Base-by-base conservation (phyloP, 768 basidiomycete genomes). In the Podaxis sp. region DNA sequence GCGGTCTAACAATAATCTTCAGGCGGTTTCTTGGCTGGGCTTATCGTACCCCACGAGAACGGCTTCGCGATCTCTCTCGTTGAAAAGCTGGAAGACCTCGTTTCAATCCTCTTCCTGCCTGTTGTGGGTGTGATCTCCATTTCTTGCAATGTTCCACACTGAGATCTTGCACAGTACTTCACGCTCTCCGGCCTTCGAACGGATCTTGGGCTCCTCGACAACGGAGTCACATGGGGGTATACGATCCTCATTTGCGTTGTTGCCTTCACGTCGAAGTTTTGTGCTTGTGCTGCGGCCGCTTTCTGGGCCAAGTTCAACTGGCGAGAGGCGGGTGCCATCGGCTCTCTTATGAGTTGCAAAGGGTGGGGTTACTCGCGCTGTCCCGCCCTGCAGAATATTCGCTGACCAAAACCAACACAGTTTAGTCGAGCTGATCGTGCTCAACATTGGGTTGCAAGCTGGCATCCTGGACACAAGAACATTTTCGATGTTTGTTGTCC, bases 401-500 rank as follows among this genome's bases (percentile, higher is more conserved):
- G 49, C 13, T 50, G 11, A 50, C 24, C 3, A 13, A 22, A 44
- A 44, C 8, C 7, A 3, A 12, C 26, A 22, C 63, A 87, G 86
- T 37, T 77, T 87, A 22, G 93, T 95, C 26, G 94, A 96, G 72
- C 85, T 96, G 30, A 95, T 97, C 66, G 94, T 95, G 7, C 84
- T 96, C 69, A 97, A 97, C 70, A 87, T 96, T 65, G 95, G 95
- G 55, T 79, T 92, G 7, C 73, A 79, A 64, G 91, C 91, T 2
- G 75, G 76, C 12, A 87, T 91, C 60, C 79, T 90, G 51, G 80
- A 85, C 69, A 74, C 79, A 0, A 82, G 85, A 26, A 84, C 89
- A 11, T 94, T 96, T 78, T 91, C 92, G 0, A 95, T 95, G 91
- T 93, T 96, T 66, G 93, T 96, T 64, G 77, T 95, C 53, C 85